phyloP scores from a whole-genome alignment of 192 early-diverging fungal species.

The Backusella tuberculispora region DNA sequence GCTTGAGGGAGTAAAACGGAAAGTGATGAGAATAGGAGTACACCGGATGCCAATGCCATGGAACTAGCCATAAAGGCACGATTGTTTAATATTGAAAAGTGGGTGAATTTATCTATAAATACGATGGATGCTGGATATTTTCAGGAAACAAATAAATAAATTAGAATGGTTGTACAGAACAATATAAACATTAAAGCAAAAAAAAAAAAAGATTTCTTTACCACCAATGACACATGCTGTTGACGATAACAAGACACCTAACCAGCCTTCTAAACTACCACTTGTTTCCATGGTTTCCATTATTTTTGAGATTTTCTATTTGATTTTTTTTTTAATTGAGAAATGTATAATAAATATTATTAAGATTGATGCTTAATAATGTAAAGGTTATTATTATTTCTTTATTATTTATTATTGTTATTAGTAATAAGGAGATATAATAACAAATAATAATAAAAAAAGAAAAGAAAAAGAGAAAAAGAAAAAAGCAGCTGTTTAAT shows the following conservation, averaged over 20 bases:
- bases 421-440: background rate
- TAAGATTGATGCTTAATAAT: too few relatives aligned
- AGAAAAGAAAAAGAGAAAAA: background rate
- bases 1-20: slow-evolving; percentile 37
- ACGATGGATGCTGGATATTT: slow-evolving; percentile 41
- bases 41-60: slow-evolving; percentile 39
- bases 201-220: slow-evolving; percentile 17
- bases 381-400: too few relatives aligned
- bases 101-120: slow-evolving; percentile 34
- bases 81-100: slow-evolving; percentile 19
- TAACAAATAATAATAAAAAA: background rate
- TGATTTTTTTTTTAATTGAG: background rate
- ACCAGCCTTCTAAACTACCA: slow-evolving; percentile 27
- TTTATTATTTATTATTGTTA: background rate
- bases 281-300: slow-evolving; percentile 7
- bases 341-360: too few relatives aligned
- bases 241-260: slow-evolving; percentile 30
- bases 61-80: slow-evolving; percentile 28
- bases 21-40: slow-evolving; percentile 38
- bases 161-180: background rate
- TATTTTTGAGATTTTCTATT: background rate
- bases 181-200: slow-evolving; percentile 15
- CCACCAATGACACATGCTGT: slow-evolving; percentile 39
- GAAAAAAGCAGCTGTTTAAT: background rate
- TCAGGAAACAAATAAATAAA: too few relatives aligned